Evolutionary conservation across 345 rosid species (phyloP).

Genomic region (Rhizophora mangle): DNA sequence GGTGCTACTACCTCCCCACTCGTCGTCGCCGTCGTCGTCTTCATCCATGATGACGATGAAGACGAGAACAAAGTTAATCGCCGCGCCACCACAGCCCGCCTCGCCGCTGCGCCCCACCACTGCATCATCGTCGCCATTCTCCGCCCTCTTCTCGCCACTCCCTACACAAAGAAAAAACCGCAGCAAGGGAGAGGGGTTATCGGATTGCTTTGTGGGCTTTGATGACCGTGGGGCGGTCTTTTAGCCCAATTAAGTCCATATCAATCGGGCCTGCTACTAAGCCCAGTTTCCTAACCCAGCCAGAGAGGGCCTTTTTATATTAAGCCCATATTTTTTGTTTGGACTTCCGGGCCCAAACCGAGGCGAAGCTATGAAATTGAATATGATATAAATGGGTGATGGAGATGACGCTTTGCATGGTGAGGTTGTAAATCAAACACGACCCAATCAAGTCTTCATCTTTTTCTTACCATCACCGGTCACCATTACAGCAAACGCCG

Average conservation of each 20-base stretch:
- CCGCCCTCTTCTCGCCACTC: neutral
- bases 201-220: too few species aligned
- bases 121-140: conserved; percentile 38
- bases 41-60: conserved; percentile 13
- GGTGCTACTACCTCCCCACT: conserved; percentile 22
- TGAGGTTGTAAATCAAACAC: conserved; percentile 55
- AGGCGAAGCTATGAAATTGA: too few species aligned
- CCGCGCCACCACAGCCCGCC: conserved; percentile 47
- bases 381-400: conserved; percentile 4
- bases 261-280: too few species aligned
- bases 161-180: neutral
- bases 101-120: conserved; percentile 57
- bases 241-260: too few species aligned
- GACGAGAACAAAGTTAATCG: conserved; percentile 20
- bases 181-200: too few species aligned
- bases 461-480: neutral
- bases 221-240: too few species aligned
- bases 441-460: conserved; percentile 10
- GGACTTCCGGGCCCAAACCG: too few species aligned
- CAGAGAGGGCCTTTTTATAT: too few species aligned
- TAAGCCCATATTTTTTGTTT: too few species aligned
- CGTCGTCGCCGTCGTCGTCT: conserved; percentile 1
- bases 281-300: too few species aligned
- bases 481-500: too few species aligned
- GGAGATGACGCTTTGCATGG: conserved; percentile 11